Conservation (phyloP, 441 rosid genomes). For the Adansonia rubrostipa region DNA sequence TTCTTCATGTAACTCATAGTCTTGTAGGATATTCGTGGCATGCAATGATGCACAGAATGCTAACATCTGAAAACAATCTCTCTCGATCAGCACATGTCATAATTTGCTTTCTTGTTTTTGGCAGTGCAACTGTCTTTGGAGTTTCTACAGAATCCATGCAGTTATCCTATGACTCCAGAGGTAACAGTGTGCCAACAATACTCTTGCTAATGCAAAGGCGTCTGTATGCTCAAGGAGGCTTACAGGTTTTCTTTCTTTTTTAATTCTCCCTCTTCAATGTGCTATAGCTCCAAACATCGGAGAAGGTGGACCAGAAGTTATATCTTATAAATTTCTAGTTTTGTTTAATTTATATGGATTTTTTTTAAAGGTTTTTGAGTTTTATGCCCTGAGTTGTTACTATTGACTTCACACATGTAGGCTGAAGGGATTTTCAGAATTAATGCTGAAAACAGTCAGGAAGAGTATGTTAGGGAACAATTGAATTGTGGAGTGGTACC, state of each 20-base stretch:
- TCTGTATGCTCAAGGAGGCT: conserved; percentile 76
- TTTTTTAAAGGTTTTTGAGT: not conserved
- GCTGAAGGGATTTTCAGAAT: conserved; percentile 92
- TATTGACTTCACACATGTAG: conserved; percentile 41
- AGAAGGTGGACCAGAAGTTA: not conserved
- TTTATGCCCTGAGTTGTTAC: conserved; percentile 7
- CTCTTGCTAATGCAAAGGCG: conserved; percentile 79
- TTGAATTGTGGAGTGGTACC: conserved; percentile 75
- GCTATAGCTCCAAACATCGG: not conserved
- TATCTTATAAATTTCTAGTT: conserved; percentile 3
- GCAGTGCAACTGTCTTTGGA: conserved; percentile 84
- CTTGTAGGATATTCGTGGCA: conserved; percentile 1
- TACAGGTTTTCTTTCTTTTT: conserved; percentile 58
- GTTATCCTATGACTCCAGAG: conserved; percentile 78
- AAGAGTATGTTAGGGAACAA: conserved; percentile 78
- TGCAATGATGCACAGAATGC: not conserved
- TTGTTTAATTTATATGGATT: not conserved
- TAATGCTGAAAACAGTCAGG: conserved; percentile 81
- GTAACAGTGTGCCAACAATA: conserved; percentile 80
- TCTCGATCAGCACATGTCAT: not conserved
- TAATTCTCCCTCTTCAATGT: not conserved
- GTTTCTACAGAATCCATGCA: conserved; percentile 95
- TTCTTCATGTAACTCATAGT: not conserved
- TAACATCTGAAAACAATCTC: not conserved
- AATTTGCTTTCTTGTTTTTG: conserved; percentile 24